phyloP scores from a whole-genome alignment of 2,329 filamentous ascomycete species.

The Fusarium succisae region DNA sequence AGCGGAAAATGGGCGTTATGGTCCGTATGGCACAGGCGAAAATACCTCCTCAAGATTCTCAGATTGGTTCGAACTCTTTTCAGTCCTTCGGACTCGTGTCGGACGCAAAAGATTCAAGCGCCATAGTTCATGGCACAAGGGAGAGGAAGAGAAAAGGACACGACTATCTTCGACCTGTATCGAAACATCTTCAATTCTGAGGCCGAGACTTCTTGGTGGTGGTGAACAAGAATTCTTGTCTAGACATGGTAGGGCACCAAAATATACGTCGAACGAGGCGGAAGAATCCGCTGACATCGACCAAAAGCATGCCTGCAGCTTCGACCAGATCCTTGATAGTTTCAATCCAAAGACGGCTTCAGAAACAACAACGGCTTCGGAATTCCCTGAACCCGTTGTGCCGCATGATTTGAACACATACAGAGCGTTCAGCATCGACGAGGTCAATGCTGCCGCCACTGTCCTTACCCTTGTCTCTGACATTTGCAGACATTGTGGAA shows the following conservation, averaged over 20 bases:
- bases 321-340: neutral
- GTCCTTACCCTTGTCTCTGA: conserved; percentile 1
- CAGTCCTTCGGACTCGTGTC: neutral
- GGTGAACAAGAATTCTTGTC: neutral
- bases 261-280: neutral
- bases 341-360: neutral
- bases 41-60: neutral
- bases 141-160: neutral
- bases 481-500: neutral
- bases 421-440: neutral
- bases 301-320: neutral
- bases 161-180: neutral
- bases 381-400: neutral
- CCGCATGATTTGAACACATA: too few species aligned
- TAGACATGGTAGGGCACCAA: neutral
- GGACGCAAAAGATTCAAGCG: neutral
- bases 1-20: neutral
- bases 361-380: neutral
- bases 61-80: neutral
- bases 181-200: neutral
- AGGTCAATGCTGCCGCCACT: conserved; percentile 1
- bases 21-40: neutral
- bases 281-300: neutral
- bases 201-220: neutral
- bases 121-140: neutral